Percentiles rank a stretch among this genome's conserved stretches.
phyloP scores from a whole-genome alignment of 306 rosid genomes.

The Citrullus colocynthis region DNA sequence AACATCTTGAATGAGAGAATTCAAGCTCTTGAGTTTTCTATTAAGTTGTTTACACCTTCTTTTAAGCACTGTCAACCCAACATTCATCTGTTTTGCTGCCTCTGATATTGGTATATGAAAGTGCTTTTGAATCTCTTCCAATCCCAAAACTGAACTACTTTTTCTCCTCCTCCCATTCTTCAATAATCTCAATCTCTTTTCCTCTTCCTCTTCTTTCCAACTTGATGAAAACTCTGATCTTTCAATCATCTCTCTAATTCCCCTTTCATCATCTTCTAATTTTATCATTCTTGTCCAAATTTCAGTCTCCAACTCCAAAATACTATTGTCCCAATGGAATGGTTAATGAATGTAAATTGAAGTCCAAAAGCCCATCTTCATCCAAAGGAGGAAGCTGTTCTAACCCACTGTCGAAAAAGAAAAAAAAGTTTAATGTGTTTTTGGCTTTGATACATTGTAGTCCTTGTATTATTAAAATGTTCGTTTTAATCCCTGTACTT shows the following conservation, averaged over 20 bases:
- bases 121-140: constrained; percentile 34
- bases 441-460: no score
- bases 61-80: constrained; percentile 62
- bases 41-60: constrained; percentile 71
- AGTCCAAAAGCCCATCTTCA: neutral
- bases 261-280: neutral
- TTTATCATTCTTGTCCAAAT: constrained; percentile 3
- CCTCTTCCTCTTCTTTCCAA: constrained; percentile 13
- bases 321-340: constrained; percentile 8
- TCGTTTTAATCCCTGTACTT: no score
- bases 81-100: constrained; percentile 61
- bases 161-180: neutral
- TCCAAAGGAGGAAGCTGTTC: constrained; percentile 22
- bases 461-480: no score
- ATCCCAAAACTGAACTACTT: constrained; percentile 9
- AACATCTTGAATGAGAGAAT: constrained; percentile 38
- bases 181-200: neutral
- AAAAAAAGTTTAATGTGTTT: neutral
- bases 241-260: constrained; percentile 5
- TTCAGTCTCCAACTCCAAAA: constrained; percentile 13
- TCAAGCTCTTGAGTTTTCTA: constrained; percentile 65
- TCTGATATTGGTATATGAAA: constrained; percentile 43
- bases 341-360: neutral
- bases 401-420: constrained; percentile 15
- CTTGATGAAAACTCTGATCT: neutral